Evolutionary conservation across 768 basidiomycete species (phyloP).

Genomic region (Cyclocybe aegerita): DNA sequence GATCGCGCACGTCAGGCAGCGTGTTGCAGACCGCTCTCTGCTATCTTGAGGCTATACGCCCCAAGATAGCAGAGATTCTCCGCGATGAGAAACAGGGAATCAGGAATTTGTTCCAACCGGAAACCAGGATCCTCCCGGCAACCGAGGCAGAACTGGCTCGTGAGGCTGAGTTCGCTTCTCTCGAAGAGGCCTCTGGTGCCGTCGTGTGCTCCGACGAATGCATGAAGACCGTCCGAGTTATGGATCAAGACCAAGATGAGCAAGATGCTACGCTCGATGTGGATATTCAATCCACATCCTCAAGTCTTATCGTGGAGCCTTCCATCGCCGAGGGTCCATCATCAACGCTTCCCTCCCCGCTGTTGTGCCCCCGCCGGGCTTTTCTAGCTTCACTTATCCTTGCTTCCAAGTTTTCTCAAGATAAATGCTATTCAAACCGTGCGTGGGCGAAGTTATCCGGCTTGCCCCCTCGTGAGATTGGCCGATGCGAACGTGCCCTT

Average conservation of each 20-base stretch:
- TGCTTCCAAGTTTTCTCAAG: constrained; percentile 91
- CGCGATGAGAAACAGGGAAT: constrained; percentile 47
- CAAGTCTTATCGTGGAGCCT: constrained; percentile 6
- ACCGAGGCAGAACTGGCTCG: constrained; percentile 42
- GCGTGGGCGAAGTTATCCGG: constrained; percentile 97
- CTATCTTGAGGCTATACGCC: constrained; percentile 82
- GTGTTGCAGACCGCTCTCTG: constrained; percentile 87
- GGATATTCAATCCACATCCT: constrained; percentile 1
- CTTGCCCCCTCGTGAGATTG: constrained; percentile 80
- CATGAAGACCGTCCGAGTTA: constrained; percentile 45
- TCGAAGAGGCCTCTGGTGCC: constrained; percentile 7
- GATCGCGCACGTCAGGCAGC: constrained; percentile 80
- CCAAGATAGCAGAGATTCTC: constrained; percentile 64
- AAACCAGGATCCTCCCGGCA: constrained; percentile 40
- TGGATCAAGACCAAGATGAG: constrained; percentile 26
- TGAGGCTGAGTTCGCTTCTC: constrained; percentile 34
- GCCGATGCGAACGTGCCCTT: constrained; percentile 84
- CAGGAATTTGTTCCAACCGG: constrained; percentile 39
- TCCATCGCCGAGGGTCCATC: constrained; percentile 5
- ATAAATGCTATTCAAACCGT: constrained; percentile 89
- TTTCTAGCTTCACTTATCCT: constrained; percentile 88
- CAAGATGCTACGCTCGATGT: constrained; percentile 8
- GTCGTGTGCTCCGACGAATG: constrained; percentile 20
- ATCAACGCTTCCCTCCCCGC: constrained; percentile 64
- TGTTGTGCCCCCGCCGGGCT: constrained; percentile 84